Conservation (phyloP, 2,329 filamentous ascomycete species). For the Mycocentrospora acerina region DNA sequence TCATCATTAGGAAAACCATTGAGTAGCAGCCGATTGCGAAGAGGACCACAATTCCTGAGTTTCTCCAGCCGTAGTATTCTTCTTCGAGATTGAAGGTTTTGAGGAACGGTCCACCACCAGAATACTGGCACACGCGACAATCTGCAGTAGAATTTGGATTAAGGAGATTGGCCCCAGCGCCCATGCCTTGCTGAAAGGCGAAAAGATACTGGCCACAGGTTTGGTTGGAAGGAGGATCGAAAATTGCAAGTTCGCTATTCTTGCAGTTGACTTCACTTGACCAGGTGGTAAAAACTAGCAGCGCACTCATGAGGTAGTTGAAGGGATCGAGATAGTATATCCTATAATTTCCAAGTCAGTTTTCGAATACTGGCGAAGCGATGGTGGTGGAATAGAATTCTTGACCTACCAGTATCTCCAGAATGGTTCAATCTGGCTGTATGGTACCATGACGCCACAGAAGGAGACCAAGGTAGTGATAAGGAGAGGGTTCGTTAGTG, state of each 20-base stretch:
- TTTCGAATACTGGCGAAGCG: no score
- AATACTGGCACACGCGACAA: conserved; percentile 65
- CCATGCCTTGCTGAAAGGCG: conserved; percentile 53
- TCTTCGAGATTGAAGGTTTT: conserved; percentile 59
- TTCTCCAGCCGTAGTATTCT: conserved; percentile 67
- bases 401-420: conserved; percentile 64
- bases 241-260: conserved; percentile 39
- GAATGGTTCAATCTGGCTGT: conserved; percentile 65
- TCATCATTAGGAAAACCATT: conserved; percentile 49
- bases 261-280: conserved; percentile 43
- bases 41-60: conserved; percentile 61
- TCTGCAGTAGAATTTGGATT: conserved; percentile 60
- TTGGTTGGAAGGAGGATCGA: conserved; percentile 53
- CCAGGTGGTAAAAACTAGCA: conserved; percentile 46
- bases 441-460: conserved; percentile 62
- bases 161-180: conserved; percentile 23
- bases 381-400: no score
- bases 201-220: conserved; percentile 62
- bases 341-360: no score
- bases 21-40: conserved; percentile 59
- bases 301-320: conserved; percentile 46
- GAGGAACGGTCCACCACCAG: conserved; percentile 61
- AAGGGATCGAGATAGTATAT: conserved; percentile 46
- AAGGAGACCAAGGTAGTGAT: conserved; percentile 25
- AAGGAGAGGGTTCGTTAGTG: conserved; percentile 52